Conservation (phyloP, 768 basidiomycete species). For the Collybia nuda region DNA sequence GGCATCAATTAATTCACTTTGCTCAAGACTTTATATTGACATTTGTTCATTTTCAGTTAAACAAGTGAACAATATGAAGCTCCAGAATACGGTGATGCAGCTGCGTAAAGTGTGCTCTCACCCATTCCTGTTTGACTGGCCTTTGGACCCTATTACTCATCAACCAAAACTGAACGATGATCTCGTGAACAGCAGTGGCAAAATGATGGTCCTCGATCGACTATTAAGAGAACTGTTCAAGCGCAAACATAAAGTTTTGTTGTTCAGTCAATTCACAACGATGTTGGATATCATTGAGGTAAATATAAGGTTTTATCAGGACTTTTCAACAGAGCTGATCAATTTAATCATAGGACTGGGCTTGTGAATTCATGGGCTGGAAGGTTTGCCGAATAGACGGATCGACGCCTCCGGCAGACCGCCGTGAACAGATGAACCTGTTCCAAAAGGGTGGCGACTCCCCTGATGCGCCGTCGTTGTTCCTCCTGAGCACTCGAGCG, state of each 20-base stretch:
- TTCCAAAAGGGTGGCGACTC: constrained; percentile 77
- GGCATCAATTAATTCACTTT: constrained; percentile 8
- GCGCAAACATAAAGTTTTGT: constrained; percentile 79
- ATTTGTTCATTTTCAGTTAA: constrained; percentile 48
- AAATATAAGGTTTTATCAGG: neutral
- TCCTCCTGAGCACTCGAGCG: constrained; percentile 77
- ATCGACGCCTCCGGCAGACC: constrained; percentile 71
- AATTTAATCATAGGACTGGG: constrained; percentile 80
- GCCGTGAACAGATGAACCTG: constrained; percentile 79
- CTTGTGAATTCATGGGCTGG: constrained; percentile 80
- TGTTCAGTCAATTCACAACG: constrained; percentile 92
- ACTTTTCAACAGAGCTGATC: neutral
- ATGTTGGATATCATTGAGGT: constrained; percentile 97
- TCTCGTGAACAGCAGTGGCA: constrained; percentile 84
- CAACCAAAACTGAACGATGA: constrained; percentile 72
- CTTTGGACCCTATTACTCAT: constrained; percentile 59
- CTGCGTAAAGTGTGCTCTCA: constrained; percentile 95
- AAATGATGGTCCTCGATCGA: constrained; percentile 95
- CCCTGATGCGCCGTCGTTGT: constrained; percentile 66
- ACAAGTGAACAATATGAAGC: constrained; percentile 86
- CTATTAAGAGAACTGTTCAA: constrained; percentile 81
- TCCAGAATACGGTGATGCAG: constrained; percentile 97
- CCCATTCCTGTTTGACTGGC: constrained; percentile 89
- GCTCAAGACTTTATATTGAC: neutral
- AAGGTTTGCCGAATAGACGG: constrained; percentile 91